Percentiles rank a stretch among this genome's conserved stretches.
Evolutionary conservation across 192 early-diverging fungal species (phyloP).

Genomic region (Backusella tarrabulga): DNA sequence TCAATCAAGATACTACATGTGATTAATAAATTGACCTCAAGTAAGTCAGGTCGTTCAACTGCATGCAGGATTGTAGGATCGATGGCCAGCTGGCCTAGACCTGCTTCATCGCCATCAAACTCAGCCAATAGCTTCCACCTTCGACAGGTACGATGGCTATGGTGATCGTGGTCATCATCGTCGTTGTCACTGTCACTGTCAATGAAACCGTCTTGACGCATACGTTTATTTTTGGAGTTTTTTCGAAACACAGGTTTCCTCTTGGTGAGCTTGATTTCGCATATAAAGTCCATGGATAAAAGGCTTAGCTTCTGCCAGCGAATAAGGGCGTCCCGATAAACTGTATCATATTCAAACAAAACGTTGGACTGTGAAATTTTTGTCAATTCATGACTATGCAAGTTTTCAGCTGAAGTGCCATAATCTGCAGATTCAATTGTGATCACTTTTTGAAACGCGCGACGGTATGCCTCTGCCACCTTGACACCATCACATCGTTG

Average conservation of each 20-base stretch:
- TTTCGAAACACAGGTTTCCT: background rate
- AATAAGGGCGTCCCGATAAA: slow-evolving; percentile 15
- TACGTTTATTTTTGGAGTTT: background rate
- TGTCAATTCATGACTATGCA: slow-evolving; percentile 1
- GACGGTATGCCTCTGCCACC: slow-evolving; percentile 26
- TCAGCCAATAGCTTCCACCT: slow-evolving; percentile 11
- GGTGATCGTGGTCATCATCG: slow-evolving; percentile 11
- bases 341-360: slow-evolving; percentile 28
- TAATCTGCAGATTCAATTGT: slow-evolving; percentile 18
- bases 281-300: slow-evolving; percentile 29
- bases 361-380: slow-evolving; percentile 16
- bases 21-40: slow-evolving; percentile 20
- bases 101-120: slow-evolving; percentile 1
- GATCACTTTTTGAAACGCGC: slow-evolving; percentile 36
- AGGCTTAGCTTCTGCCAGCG: slow-evolving; percentile 36
- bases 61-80: background rate
- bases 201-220: background rate
- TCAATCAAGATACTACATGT: slow-evolving; percentile 31
- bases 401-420: background rate
- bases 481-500: background rate
- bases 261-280: slow-evolving; percentile 21
- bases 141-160: slow-evolving; percentile 1
- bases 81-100: background rate
- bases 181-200: slow-evolving; percentile 19
- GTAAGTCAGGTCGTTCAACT: background rate